Base-by-base conservation (phyloP, 164 flowering plant genomes). In the Nelumbo lutea region DNA sequence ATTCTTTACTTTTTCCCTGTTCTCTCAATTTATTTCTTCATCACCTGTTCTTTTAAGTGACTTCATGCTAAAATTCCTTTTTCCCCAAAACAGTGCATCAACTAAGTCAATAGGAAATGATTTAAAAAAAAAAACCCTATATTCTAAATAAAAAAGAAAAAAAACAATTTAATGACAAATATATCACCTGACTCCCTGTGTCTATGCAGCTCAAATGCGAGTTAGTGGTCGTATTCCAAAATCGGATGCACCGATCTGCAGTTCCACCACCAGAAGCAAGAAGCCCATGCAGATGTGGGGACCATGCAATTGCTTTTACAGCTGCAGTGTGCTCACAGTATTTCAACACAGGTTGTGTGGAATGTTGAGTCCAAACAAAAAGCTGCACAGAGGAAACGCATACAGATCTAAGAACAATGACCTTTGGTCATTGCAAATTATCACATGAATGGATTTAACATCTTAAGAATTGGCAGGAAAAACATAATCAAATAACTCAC, bases 241-340 rank as follows among this genome's bases (percentile, higher is more conserved):
- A 90, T 8, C 99, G 93, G 67, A 93, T 93, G 80, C 98, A 91
- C 66, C 96, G 73, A 56, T 96, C 99, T 69, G 96, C 98, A 27
- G 97, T 91, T 73, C 99, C 99, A 72, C 99, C 99, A 6, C 99
- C 98, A 47, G 99, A 96, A 62, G 98, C 99, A 74, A 96, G 91
- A 66, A 96, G 90, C 67, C 99, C 99, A 79, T 93, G 85, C 70
- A 86, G 78, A 80, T 93, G 99, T 9, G 99, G 98, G 42, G 99
- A 96, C 99, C 98, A 96, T 45, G 98, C 97, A 80, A 96, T 91
- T 59, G 99, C 99, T 79, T 96, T 96, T 15, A 96, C 99, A 63
- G 99, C 99, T 62, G 99, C 99, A 45, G 95, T 93, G 75, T 96
- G 99, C 80, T 93, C 98, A 73, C 87, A 82, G 77, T 86, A 93